Evolutionary conservation across 768 basidiomycete species (phyloP), one percentile per base, ranked within the genome.

Genomic region (Macrolepiota albuminosa): DNA sequence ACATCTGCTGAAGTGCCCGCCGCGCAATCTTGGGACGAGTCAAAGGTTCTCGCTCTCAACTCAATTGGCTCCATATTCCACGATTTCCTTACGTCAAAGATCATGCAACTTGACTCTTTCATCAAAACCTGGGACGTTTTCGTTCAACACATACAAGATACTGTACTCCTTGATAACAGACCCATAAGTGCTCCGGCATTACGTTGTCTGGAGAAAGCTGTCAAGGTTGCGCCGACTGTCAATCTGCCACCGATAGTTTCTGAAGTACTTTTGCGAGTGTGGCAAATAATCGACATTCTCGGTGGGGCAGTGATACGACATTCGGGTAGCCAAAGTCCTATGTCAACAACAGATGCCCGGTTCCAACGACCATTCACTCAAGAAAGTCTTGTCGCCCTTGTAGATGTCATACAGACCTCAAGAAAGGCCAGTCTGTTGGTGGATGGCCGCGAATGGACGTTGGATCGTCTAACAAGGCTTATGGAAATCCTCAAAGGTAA

Each of bases 31-130:
- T 95, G 92, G 88, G 90, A 93, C 68, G 94, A 96, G 62, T 92
- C 91, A 0, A 92, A 93, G 69, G 85, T 88, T 31, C 82, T 98
- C 36, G 91, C 93, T 0, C 73, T 97, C 50, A 84, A 88, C 52
- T 95, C 92, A 1, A 81, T 93, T 42, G 93, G 93, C 1, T 83
- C 87, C 0, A 88, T 98, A 58, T 86, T 96, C 70, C 81, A 84
- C 63, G 88, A 91, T 53, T 97, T 95, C 75, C 70, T 95, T 11
- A 73, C 83, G 2, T 73, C 81, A 4, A 90, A 88, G 69, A 82
- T 98, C 60, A 84, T 91, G 73, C 78, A 79, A 42, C 79, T 96
- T 3, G 77, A 84, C 0, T 84, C 86, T 2, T 96, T 93, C 68
- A 71, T 74, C 13, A 78, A 82, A 40, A 86, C 87, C 0, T 95